Base-by-base conservation (phyloP, 345 rosid genomes). In the Pistacia integerrima region DNA sequence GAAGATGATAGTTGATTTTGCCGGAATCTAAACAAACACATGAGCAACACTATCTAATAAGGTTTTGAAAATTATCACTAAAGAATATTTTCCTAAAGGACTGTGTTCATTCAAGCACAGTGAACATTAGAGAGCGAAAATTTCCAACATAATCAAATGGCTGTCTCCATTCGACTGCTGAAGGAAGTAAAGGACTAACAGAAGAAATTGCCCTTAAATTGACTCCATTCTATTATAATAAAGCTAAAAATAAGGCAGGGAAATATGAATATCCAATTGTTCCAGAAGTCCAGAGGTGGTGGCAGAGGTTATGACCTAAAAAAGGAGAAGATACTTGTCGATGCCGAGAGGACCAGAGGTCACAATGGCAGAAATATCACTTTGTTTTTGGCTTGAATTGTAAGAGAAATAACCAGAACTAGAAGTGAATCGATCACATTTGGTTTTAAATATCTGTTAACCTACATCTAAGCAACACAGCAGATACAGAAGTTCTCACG, bases 1-100 rank as follows among this genome's bases (percentile, higher is more conserved):
- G 56, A 48, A 93, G 91, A 73, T 81, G 85, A 81, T 84, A 80
- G 73, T 81, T 77, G 28, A 88, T 77, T 74, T 84, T 91, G 36
- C 82, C 84, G 0, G 68, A 71, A 28, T 81, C 97, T 88, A 58
- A 61, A 81, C 55, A 60, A 36, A 64, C 8, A 49, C 57, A 54
- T 2, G 41, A n/a, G 8, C n/a, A 62, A 17, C 46, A 18, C 51
- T 51, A 63, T 8, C 20, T 60, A 20, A 55, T 60, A 16, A 16
- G 51, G 52, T 41, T 61, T 36, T 16, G 6, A 30, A n/a, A 35
- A 63, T 28, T 48, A 64, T 73, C 67, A 35, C 18, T 3, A 49
- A 22, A 64, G 13, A 57, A 67, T 25, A 46, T 1, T 16, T 4
- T 38, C 14, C 20, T 38, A 41, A 48, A 44, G 5, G 1, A 20